Evolutionary conservation across 177 flowering plant genomes (phyloP).

Genomic region (Vitis hybrid): DNA sequence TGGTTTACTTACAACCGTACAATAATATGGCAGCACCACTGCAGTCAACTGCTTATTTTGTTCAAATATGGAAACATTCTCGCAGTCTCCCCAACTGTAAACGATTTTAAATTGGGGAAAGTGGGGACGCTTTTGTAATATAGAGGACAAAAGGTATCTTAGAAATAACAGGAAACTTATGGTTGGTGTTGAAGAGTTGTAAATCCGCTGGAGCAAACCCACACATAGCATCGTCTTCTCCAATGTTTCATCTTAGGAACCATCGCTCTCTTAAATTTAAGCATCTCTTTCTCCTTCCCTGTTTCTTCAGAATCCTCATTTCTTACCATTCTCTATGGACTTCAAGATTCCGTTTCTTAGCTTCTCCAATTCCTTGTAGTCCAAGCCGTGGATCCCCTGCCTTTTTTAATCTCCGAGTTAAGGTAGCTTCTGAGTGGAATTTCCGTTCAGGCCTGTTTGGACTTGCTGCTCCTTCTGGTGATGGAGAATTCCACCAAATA

Average conservation of each 20-base stretch:
- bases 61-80: too few species aligned
- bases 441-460: neutral
- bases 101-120: too few species aligned
- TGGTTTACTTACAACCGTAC: too few species aligned
- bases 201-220: neutral
- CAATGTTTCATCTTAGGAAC: slow-evolving; percentile 24
- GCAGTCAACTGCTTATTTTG: too few species aligned
- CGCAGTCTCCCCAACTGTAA: too few species aligned
- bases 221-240: slow-evolving; percentile 20
- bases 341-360: too few species aligned
- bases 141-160: too few species aligned
- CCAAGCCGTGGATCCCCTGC: neutral
- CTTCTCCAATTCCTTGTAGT: neutral
- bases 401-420: neutral
- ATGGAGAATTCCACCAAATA: slow-evolving; percentile 35
- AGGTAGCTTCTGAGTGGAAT: neutral
- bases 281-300: neutral
- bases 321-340: neutral
- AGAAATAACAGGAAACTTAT: too few species aligned
- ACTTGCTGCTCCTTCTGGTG: neutral
- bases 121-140: too few species aligned
- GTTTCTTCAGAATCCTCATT: neutral
- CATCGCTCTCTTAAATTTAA: slow-evolving; percentile 16
- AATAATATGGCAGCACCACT: too few species aligned
- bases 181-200: too few species aligned